Evolutionary conservation across 169 alveolate species (phyloP), one percentile per base, ranked within the genome.

Genomic region (Condylostoma magnum): DNA sequence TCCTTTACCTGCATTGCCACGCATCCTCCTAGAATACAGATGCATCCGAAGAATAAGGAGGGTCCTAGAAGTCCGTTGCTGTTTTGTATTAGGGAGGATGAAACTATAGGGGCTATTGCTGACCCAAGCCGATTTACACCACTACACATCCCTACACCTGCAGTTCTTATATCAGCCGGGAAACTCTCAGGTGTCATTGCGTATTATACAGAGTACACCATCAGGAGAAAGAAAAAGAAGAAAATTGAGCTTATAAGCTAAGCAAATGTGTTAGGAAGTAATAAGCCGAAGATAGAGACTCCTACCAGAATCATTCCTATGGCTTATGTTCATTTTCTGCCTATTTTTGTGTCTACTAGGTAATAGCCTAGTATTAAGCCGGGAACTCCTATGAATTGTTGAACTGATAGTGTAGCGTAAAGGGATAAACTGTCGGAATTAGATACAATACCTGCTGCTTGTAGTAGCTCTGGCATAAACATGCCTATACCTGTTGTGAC

Each of bases 171-270:
- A 6, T 63, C 50, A 3, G 33, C 46, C 4, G 73, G 73, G 6
- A 20, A 63, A 22, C 50, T 63, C 30, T 63, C 73, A 38, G 60
- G 58, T 37, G 73, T 46, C 15, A 63, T 38, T 12, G 60, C 25
- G 31, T 38, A 63, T 27, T 20, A 34, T 27, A 33, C 68, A 38
- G 73, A 33, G 48, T 57, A 57, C 48, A 37, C n/a, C 0, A 36
- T 22, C 53, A 6, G 31, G 53, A 28, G 31, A 4, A 57, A 30
- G 0, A 30, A 30, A 20, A 31, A 28, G 28, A 20, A 31, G 37
- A 57, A 2, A 34, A 51, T 28, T 18, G 69, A 28, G 4, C 46
- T 57, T 31, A 57, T 28, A 5, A 57, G 46, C 69, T 57, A n/a
- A 33, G 20, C 37, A 57, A 20, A 20, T 18, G 1, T 31, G 31